Evolutionary conservation across 2,329 filamentous ascomycete genomes (phyloP).

Genomic region (Arthrinium phaeospermum): DNA sequence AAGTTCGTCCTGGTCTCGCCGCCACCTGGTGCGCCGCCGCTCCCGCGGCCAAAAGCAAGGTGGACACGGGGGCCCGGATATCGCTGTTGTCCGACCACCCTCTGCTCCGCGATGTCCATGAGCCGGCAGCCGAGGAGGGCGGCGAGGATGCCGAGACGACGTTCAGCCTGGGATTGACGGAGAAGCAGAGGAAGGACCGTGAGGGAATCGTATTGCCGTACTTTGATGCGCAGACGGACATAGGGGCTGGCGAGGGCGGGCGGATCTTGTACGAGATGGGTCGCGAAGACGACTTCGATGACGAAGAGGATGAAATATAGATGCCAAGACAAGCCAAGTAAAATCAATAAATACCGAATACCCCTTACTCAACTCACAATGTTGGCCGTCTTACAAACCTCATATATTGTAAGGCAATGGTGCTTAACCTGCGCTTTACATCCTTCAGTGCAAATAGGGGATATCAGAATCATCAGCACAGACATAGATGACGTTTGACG

Average conservation of each 20-base stretch:
- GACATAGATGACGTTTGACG: neutral
- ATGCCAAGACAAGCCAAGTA: neutral
- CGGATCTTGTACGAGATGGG: slow-evolving; percentile 98
- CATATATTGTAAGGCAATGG: too few relatives aligned
- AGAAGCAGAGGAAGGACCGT: slow-evolving; percentile 84
- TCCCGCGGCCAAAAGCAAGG: slow-evolving; percentile 25
- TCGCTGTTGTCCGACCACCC: slow-evolving; percentile 79
- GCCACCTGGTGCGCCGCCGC: neutral
- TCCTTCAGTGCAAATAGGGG: neutral
- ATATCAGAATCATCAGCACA: neutral
- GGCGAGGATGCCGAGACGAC: slow-evolving; percentile 71
- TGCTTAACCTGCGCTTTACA: neutral
- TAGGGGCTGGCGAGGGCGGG: slow-evolving; percentile 82
- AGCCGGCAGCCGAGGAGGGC: slow-evolving; percentile 40
- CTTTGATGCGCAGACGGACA: slow-evolving; percentile 90
- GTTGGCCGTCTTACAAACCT: neutral
- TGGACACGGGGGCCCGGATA: slow-evolving; percentile 35
- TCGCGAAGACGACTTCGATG: slow-evolving; percentile 94
- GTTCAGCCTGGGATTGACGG: slow-evolving; percentile 86
- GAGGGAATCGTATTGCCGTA: slow-evolving; percentile 94
- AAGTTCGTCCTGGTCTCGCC: slow-evolving; percentile 55
- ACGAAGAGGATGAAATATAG: slow-evolving; percentile 64
- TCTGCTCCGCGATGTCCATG: slow-evolving; percentile 59
- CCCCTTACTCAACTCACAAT: neutral
- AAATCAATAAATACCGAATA: neutral